A percentile compares a stretch with the other conserved stretches of the same genome.
Conservation (phyloP, 768 basidiomycete species). For the Hygrocybe punicea region DNA sequence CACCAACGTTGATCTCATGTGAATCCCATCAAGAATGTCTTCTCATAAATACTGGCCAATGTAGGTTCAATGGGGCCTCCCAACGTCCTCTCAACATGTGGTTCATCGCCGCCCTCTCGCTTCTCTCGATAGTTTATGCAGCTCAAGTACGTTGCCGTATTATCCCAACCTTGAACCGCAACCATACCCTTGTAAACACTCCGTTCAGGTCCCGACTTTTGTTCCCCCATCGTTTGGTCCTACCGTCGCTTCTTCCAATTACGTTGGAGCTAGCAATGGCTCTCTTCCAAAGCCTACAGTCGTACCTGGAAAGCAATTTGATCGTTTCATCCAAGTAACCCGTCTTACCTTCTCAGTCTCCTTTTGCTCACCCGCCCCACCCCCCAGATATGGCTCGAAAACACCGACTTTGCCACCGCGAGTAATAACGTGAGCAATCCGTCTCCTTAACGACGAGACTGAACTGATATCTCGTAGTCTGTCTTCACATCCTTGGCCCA, state of each 20-base stretch:
- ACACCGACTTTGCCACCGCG: slow-evolving; percentile 47
- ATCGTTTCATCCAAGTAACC: slow-evolving; percentile 1
- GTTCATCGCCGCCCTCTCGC: too few relatives aligned
- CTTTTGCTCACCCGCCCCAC: slow-evolving; percentile 15
- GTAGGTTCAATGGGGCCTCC: too few relatives aligned
- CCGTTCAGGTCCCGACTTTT: background rate
- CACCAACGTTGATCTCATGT: too few relatives aligned
- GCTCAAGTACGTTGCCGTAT: too few relatives aligned
- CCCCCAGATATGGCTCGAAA: slow-evolving; percentile 56
- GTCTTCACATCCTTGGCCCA: slow-evolving; percentile 39
- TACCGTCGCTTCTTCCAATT: background rate
- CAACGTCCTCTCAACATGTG: too few relatives aligned
- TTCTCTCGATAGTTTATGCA: too few relatives aligned
- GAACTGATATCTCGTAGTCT: background rate
- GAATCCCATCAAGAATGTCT: too few relatives aligned
- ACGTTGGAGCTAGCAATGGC: background rate
- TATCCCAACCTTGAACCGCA: too few relatives aligned
- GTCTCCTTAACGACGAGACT: slow-evolving; percentile 4
- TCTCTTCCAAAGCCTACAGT: background rate
- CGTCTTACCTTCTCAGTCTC: background rate
- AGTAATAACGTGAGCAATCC: slow-evolving; percentile 18
- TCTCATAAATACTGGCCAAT: too few relatives aligned
- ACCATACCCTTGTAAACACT: background rate
- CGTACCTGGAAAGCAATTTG: background rate
- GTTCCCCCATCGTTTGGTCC: background rate